Base-by-base conservation (phyloP, 2,329 filamentous ascomycete genomes). In the Macrophomina phaseolina region DNA sequence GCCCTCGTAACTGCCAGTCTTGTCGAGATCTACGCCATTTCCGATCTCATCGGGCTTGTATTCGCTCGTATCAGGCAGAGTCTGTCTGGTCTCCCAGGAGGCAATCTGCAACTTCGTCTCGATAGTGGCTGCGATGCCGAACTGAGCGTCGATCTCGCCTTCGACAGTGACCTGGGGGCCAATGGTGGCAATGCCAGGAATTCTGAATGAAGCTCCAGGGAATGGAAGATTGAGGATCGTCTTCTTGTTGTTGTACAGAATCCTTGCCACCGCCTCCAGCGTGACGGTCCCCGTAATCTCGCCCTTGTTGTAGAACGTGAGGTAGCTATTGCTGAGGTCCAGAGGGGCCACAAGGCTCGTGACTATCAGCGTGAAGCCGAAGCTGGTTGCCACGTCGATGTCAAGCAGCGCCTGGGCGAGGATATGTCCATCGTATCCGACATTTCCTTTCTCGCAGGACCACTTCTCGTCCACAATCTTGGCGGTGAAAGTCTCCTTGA, bases 291-390 rank as follows among this genome's bases (percentile, higher is more conserved):
- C 68, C 14, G 70, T 71, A 49, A 73, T 68, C 45, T 71, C 65
- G 8, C 71, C 74, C 55, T 73, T 68, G 63, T 71, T 75, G 61
- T 70, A 64, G 67, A 75, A 75, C 45, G 67, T 70, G 30, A 74
- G 65, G 48, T 75, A 73, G 46, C 68, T 70, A 18, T 77, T 53
- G 48, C 65, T 69, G 16, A 76, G 67, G n/a, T 76, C 70, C 5
- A 75, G 66, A 62, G 68, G 67, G 16, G 65, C 49, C 65, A 4
- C 32, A 1, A 74, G 70, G 16, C 65, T 70, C 30, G 69, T 69
- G 56, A 75, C 71, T 8, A 77, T 67, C 5, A 55, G 32, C 18
- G 74, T 75, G 28, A 76, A 71, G 42, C 76, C 72, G 46, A 76
- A 76, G 60, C 69, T 73, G 18, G 70, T 71, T 16, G 68, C 67